Conservation (phyloP, 345 rosid species). For the Erucastrum elatum region DNA sequence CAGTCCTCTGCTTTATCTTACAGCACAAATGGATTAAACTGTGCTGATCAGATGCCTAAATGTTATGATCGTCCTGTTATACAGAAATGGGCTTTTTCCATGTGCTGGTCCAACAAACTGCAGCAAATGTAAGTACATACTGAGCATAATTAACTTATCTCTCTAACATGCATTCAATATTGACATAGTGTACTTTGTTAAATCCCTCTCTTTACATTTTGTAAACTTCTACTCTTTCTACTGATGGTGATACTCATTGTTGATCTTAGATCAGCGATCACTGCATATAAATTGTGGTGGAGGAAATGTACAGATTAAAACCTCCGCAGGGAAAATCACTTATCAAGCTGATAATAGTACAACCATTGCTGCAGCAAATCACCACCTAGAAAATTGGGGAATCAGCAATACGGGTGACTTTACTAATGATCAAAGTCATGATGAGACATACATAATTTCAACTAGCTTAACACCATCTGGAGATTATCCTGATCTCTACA, state of each 20-base stretch:
- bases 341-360: slow-evolving; percentile 8
- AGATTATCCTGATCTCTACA: slow-evolving; percentile 38
- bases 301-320: background rate
- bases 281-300: slow-evolving; percentile 41
- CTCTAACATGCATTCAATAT: background rate
- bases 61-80: background rate
- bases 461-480: background rate
- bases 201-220: background rate
- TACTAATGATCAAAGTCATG: background rate
- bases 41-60: background rate
- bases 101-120: slow-evolving; percentile 11
- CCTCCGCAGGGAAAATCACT: background rate
- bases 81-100: background rate
- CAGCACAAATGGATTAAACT: background rate
- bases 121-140: slow-evolving; percentile 4
- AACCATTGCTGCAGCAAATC: slow-evolving; percentile 7
- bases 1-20: background rate
- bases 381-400: slow-evolving; percentile 11
- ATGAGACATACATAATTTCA: background rate
- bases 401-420: slow-evolving; percentile 28
- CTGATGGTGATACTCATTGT: background rate
- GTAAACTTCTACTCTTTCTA: background rate
- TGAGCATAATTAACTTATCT: background rate
- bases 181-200: background rate
- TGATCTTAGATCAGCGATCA: slow-evolving; percentile 21